phyloP scores from a whole-genome alignment of 345 rosid species.

The Eucalyptus marginata region DNA sequence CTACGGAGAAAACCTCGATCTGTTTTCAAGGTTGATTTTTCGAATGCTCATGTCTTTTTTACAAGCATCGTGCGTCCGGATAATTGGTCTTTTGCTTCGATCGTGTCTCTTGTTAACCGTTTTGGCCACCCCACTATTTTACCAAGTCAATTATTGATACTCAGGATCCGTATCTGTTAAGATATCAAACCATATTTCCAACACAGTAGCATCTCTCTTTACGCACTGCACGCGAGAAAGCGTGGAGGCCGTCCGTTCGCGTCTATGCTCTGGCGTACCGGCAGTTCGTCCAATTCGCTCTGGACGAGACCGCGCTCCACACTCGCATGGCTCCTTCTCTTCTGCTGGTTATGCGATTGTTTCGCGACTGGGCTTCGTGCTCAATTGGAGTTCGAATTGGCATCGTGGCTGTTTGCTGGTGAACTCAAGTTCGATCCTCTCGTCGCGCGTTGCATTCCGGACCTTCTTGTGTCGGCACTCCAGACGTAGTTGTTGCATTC shows the following conservation, averaged over 20 bases:
- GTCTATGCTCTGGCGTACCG: slow-evolving; percentile 43
- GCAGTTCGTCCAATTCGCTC: slow-evolving; percentile 48
- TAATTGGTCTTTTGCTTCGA: too few relatives aligned
- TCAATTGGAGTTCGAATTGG: neutral
- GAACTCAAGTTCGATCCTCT: neutral
- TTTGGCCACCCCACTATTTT: too few relatives aligned
- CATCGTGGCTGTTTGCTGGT: neutral
- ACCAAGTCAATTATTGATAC: too few relatives aligned
- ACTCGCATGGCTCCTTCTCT: slow-evolving; percentile 47
- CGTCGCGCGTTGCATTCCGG: neutral
- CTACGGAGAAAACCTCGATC: neutral
- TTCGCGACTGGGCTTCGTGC: neutral
- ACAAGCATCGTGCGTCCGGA: neutral
- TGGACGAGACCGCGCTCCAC: slow-evolving; percentile 33
- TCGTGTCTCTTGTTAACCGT: too few relatives aligned
- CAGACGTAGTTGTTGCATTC: neutral
- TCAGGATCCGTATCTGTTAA: too few relatives aligned
- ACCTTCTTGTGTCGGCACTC: neutral
- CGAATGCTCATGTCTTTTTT: neutral
- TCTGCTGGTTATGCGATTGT: neutral
- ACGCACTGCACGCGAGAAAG: neutral
- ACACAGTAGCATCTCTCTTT: neutral
- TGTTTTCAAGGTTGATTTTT: neutral
- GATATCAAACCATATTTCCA: too few relatives aligned
- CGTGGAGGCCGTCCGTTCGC: neutral